These are phyloP conservation scores for Hymenoscyphus repandus DNA, from an alignment of 2,329 filamentous ascomycete species.

Conservation along the genomic window DNA sequence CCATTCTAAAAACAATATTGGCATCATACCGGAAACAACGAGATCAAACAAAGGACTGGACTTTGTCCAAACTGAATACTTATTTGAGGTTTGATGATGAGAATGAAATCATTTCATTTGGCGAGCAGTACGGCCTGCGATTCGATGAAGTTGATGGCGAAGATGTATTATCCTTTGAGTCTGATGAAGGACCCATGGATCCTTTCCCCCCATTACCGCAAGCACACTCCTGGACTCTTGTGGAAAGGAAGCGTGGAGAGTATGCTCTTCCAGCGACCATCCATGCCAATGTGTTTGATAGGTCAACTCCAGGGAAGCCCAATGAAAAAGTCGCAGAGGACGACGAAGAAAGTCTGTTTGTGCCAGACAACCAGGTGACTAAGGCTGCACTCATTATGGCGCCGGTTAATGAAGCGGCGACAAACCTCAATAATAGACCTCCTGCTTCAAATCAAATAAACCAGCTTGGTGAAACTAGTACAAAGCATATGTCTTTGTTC, in stretches of 20 bases:
- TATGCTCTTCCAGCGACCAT: conserved; percentile 50
- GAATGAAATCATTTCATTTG: conserved; percentile 60
- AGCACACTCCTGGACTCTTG: conserved; percentile 49
- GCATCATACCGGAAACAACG: conserved; percentile 51
- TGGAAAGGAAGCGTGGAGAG: conserved; percentile 54
- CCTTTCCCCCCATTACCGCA: conserved; percentile 48
- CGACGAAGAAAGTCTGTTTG: conserved; percentile 23
- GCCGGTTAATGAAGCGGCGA: no score
- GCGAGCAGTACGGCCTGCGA: conserved; percentile 50
- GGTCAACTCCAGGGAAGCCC: conserved; percentile 14
- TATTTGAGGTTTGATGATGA: conserved; percentile 64
- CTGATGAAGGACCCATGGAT: conserved; percentile 21
- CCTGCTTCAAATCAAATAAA: no score
- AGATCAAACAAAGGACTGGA: conserved; percentile 55
- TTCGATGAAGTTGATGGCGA: conserved; percentile 40
- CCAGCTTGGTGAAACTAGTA: background rate
- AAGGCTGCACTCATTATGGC: no score
- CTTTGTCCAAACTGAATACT: conserved; percentile 48
- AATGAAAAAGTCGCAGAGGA: conserved; percentile 18
- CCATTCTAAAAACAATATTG: conserved; percentile 50
- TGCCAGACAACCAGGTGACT: conserved; percentile 14
- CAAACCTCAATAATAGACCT: no score
- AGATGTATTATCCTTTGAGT: conserved; percentile 30
- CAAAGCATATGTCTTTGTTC: conserved; percentile 15
- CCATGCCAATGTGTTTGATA: conserved; percentile 48